phyloP scores from a whole-genome alignment of 1,284 basidiomycete species.

The Peniophora sp. region DNA sequence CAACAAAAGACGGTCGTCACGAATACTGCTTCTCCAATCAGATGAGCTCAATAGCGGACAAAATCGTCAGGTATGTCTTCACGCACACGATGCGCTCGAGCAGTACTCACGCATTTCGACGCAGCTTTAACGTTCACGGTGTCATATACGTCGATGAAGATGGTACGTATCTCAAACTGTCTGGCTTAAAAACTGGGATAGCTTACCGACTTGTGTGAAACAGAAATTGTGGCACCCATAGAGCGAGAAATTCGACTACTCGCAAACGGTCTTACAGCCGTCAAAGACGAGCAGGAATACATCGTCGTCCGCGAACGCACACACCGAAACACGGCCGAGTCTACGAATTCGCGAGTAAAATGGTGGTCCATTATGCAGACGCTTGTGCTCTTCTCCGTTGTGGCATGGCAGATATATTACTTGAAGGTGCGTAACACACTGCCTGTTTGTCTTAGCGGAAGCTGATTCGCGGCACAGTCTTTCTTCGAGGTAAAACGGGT shows the following conservation, averaged over 20 bases:
- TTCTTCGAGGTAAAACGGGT: constrained; percentile 95
- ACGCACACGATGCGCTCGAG: neutral
- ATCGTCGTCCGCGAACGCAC: constrained; percentile 90
- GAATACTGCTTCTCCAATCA: constrained; percentile 99
- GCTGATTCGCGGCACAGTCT: constrained; percentile 35
- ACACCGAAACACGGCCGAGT: constrained; percentile 93
- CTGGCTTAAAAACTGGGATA: constrained; percentile 4
- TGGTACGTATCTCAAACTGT: constrained; percentile 24
- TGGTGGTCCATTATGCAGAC: constrained; percentile 98
- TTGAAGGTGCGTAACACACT: constrained; percentile 62
- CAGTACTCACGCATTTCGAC: neutral
- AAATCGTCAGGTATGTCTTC: constrained; percentile 76
- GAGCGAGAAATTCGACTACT: constrained; percentile 91
- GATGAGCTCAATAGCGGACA: constrained; percentile 92
- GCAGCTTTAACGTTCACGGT: constrained; percentile 97
- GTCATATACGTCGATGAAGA: constrained; percentile 89
- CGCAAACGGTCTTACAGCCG: constrained; percentile 77
- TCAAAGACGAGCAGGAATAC: constrained; percentile 99
- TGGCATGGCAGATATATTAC: constrained; percentile 98
- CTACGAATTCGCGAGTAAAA: constrained; percentile 93
- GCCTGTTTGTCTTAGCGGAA: neutral
- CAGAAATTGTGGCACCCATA: constrained; percentile 84
- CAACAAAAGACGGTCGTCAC: constrained; percentile 80
- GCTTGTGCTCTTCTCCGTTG: constrained; percentile 81
- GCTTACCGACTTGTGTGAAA: constrained; percentile 15